phyloP scores from a whole-genome alignment of 2,329 filamentous ascomycete species.

The Fusarium multiceps region DNA sequence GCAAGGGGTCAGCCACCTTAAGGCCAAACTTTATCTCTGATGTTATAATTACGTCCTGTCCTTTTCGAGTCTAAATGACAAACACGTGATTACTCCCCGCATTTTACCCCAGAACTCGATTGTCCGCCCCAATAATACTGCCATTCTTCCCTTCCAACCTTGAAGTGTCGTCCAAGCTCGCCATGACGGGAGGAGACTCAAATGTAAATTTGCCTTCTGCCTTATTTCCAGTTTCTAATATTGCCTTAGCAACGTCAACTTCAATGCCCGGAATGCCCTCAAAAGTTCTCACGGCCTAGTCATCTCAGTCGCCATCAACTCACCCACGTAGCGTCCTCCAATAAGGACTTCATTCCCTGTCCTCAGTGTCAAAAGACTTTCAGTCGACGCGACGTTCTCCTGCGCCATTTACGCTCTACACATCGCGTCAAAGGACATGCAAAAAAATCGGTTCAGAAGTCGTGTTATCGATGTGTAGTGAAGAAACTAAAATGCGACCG shows the following conservation, averaged over 20 bases:
- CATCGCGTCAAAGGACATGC: background rate
- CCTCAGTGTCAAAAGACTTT: background rate
- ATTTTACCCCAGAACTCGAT: background rate
- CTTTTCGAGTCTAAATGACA: no score
- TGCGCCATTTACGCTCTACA: background rate
- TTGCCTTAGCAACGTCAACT: background rate
- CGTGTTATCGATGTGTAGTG: constrained; percentile 1
- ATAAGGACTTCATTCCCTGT: background rate
- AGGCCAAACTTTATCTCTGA: background rate
- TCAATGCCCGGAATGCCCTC: background rate
- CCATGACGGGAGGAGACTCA: background rate
- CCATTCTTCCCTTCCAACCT: background rate
- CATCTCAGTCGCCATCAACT: constrained; percentile 5
- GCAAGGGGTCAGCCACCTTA: background rate
- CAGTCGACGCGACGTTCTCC: background rate
- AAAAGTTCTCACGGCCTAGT: constrained; percentile 3
- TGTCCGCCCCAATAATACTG: background rate
- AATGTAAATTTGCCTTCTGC: background rate
- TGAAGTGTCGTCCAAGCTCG: background rate
- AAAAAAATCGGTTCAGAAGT: background rate
- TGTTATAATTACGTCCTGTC: background rate
- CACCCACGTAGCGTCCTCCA: background rate
- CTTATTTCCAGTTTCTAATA: background rate
- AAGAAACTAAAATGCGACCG: background rate
- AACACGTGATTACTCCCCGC: background rate